Base-by-base conservation (phyloP, 495 filamentous ascomycete genomes). In the Aspergillus panamensis region DNA sequence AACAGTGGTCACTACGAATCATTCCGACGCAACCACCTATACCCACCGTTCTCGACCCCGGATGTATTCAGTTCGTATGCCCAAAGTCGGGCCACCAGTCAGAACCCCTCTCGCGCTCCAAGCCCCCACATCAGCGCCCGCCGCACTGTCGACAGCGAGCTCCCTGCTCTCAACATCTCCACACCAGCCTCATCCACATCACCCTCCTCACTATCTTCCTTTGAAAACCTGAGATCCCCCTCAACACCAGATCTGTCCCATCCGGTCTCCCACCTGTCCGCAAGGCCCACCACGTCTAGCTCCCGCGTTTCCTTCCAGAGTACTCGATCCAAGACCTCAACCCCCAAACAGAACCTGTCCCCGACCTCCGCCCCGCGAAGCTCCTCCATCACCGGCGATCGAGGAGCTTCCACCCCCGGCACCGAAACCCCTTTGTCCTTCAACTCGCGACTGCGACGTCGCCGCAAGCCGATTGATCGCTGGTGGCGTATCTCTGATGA, bases 401-500 rank as follows among this genome's bases (percentile, higher is more conserved):
- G 66, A 6, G 61, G 61, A 7, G 62, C 65, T 30, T 67, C 69
- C 20, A 60, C 67, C 37, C 69, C 68, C 21, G 62, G 66, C 40
- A 55, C 64, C 5, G 69, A 71, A 10, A 33, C 43, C 25, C 49
- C 63, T 2, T 50, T 58, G 8, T 62, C 59, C 10, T 61, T 71
- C 13, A 57, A 59, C 30, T 64, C 70, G 14, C 72, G 76, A 20
- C 55, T 79, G 17, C 86, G 81, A 61, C 74, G 78, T 33, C 81
- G 77, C 58, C 86, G 86, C 63, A 83, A 82, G 61, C 63, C 76
- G n/a, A 82, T 75, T 53, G 82, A 89, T 63, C 82, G 89, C 17
- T 99, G 94, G 94, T 99, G 94, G 94, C 83, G 94, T 13, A 97
- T 99, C 48, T 97, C 92, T 39, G 94, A 99, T 67, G 94, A 97